phyloP scores from a whole-genome alignment of 768 basidiomycete genomes.

The Favolaschia claudopus region DNA sequence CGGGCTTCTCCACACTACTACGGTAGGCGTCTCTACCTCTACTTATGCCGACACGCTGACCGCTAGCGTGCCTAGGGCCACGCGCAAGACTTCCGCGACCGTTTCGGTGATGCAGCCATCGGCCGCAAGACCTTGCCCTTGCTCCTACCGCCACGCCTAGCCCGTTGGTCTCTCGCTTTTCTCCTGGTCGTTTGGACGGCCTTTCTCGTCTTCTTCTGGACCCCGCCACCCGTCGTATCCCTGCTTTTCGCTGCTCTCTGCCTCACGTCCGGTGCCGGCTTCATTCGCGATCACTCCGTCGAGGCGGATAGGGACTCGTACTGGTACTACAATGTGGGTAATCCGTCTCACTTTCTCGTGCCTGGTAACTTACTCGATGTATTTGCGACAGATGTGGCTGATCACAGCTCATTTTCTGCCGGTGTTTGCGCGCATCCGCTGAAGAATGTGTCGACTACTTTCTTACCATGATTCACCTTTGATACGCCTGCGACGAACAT shows the following conservation, averaged over 20 bases:
- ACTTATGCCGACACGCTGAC: neutral
- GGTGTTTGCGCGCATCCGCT: too few species aligned
- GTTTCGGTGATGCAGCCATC: constrained; percentile 30
- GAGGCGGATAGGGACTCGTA: constrained; percentile 27
- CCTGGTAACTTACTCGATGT: too few species aligned
- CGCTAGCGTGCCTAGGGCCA: constrained; percentile 24
- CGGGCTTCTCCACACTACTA: constrained; percentile 42
- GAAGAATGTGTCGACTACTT: too few species aligned
- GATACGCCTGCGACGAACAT: too few species aligned
- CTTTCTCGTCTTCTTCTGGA: constrained; percentile 26
- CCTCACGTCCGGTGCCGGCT: constrained; percentile 17
- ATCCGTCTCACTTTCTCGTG: too few species aligned
- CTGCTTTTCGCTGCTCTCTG: constrained; percentile 6
- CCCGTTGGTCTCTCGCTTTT: constrained; percentile 27
- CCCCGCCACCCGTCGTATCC: constrained; percentile 18
- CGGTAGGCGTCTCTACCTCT: constrained; percentile 27
- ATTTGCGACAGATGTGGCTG: too few species aligned
- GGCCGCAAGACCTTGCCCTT: constrained; percentile 31
- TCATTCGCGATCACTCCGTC: constrained; percentile 18
- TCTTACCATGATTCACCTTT: too few species aligned
- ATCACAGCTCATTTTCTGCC: too few species aligned
- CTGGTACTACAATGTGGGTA: constrained; percentile 28
- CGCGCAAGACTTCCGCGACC: constrained; percentile 32
- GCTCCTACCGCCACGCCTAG: constrained; percentile 26
- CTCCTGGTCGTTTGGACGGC: constrained; percentile 18